Evolutionary conservation across 2,329 filamentous ascomycete species (phyloP), one percentile per base, ranked within the genome.

Genomic region (Colletotrichum endophyticum): DNA sequence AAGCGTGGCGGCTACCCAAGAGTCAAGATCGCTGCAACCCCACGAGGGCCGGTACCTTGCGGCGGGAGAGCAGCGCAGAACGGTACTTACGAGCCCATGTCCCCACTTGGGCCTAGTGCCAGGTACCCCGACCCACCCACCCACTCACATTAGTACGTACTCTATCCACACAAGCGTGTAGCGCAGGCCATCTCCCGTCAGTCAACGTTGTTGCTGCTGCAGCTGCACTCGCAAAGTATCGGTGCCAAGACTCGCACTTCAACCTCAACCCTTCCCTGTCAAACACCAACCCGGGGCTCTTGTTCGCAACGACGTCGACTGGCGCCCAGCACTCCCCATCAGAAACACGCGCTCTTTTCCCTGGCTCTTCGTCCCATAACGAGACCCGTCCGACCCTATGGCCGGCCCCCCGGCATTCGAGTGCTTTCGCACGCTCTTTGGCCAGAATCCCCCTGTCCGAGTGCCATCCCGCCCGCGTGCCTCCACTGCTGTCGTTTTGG

Each of bases 161-260:
- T 36, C 34, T 36, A 53, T 25, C 61, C 61, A 64, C 61, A 9
- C 13, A 64, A 39, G 61, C 61, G 61, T 36, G 19, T 64, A 76
- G 73, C 64, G 70, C 59, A 57, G 73, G 28, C 64, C 73, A 76
- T 76, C 70, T 76, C 73, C 73, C 73, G 70, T 73, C 64, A 59
- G 68, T 34, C 61, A 36, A 66, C 59, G 49, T 71, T 32, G n/a
- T 27, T 57, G 64, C 39, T 32, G 13, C 19, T 67, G 44, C 39
- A 13, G 15, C 28, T 32, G 22, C 66, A 34, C 44, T 57, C 44
- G 30, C 32, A 59, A 34, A 32, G 19, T 44, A 34, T 12, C 68
- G 44, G 19, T 25, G 75, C 74, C 72, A 66, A 77, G 66, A 71
- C 39, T 61, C 44, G 34, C 61, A 71, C 61, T 32, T 75, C 62